Evolutionary conservation across 2,329 filamentous ascomycete genomes (phyloP).

Genomic region (Stenocarpella maydis): DNA sequence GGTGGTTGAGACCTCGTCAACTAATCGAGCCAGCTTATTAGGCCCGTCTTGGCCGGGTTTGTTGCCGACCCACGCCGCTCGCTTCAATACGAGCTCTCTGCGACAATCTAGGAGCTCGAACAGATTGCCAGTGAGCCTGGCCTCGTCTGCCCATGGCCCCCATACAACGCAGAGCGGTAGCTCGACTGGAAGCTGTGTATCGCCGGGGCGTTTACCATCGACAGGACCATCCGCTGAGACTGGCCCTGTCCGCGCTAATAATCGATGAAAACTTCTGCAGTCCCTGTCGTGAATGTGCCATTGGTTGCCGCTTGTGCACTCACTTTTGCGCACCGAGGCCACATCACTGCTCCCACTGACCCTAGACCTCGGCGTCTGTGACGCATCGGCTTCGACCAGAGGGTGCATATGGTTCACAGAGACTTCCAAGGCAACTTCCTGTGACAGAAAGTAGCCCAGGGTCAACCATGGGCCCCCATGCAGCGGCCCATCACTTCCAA

Average conservation of each 20-base stretch:
- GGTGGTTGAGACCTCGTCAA: neutral
- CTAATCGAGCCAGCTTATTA: slow-evolving; percentile 8
- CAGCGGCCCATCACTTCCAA: slow-evolving; percentile 24
- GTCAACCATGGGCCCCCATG: slow-evolving; percentile 13
- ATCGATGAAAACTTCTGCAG: slow-evolving; percentile 20
- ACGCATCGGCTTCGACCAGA: neutral
- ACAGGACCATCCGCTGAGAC: neutral
- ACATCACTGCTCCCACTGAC: neutral
- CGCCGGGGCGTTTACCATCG: neutral
- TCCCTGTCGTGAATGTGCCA: slow-evolving; percentile 26
- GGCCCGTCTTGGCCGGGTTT: slow-evolving; percentile 6
- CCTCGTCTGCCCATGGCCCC: neutral
- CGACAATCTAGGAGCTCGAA: neutral
- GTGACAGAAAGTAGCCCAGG: slow-evolving; percentile 12
- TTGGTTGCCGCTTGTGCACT: slow-evolving; percentile 26
- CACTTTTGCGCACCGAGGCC: neutral
- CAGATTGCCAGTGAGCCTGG: neutral
- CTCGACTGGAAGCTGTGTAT: neutral
- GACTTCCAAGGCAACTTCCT: slow-evolving; percentile 15
- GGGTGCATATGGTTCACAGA: neutral
- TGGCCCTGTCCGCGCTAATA: slow-evolving; percentile 33
- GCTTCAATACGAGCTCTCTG: slow-evolving; percentile 22
- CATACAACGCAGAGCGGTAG: neutral
- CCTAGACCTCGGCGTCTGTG: slow-evolving; percentile 4
- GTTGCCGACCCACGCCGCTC: neutral